Conservation (phyloP, 352 stramenopile genomes). For the Globisporangium paroecandrum region DNA sequence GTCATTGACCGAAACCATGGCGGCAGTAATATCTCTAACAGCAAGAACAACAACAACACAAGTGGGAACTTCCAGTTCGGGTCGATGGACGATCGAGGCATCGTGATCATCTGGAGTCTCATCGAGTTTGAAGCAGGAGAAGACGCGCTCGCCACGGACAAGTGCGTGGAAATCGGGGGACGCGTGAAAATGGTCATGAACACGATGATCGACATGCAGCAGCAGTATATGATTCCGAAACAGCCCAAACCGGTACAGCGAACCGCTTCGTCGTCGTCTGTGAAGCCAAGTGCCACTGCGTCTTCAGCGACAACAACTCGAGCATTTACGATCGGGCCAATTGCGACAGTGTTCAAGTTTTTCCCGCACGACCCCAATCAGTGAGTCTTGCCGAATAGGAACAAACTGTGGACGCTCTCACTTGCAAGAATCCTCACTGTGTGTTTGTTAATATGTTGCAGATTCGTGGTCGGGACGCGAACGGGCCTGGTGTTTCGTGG, state of each 20-base stretch:
- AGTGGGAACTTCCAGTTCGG: constrained; percentile 59
- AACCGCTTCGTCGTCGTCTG: background rate
- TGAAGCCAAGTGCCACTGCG: background rate
- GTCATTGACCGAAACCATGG: constrained; percentile 22
- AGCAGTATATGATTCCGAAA: constrained; percentile 32
- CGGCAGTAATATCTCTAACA: background rate
- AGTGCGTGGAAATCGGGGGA: constrained; percentile 62
- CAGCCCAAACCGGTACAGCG: background rate
- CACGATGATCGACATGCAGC: constrained; percentile 53
- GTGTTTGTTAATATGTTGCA: constrained; percentile 12
- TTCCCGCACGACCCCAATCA: constrained; percentile 57
- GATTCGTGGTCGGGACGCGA: constrained; percentile 48
- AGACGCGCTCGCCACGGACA: constrained; percentile 43
- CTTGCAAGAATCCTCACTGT: background rate
- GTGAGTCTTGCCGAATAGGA: constrained; percentile 20
- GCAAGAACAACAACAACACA: constrained; percentile 5
- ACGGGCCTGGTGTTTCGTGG: constrained; percentile 34
- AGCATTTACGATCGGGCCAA: constrained; percentile 34
- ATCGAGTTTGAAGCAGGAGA: constrained; percentile 47
- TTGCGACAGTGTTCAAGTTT: constrained; percentile 44
- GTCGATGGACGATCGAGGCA: constrained; percentile 65
- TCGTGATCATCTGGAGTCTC: constrained; percentile 72
- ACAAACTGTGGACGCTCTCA: too few relatives aligned
- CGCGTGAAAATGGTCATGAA: constrained; percentile 69
- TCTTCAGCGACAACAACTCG: constrained; percentile 8